Base-by-base conservation (phyloP, 305 asterid genomes). In the Fraxinus velutina region DNA sequence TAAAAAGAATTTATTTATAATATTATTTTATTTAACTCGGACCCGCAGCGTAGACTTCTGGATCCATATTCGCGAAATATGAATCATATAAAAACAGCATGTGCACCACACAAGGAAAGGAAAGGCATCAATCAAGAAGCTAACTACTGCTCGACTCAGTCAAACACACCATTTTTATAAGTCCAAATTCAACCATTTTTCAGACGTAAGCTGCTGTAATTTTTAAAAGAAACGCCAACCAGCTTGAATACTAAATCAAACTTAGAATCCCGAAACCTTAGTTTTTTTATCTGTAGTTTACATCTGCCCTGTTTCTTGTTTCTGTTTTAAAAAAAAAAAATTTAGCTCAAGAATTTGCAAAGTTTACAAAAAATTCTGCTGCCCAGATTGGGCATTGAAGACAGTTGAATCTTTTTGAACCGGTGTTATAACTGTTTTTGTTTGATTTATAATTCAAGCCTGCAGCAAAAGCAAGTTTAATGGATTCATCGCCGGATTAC, bases 401-500 rank as follows among this genome's bases (percentile, higher is more conserved):
- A 47, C 84, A 19, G 81, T 79, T 77, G 81, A 79, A 70, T 79
- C 78, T 17, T 37, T 72, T 60, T 60, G 29, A 60, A 21, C 27
- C 4, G 70, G 68, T 57, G 60, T 15, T 47, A 47, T 15, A 47
- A 47, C 6, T 13, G 60, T 47, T 30, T 30, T 1, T 77, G 4
- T 10, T 75, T 75, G 84, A 80, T 79, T 33, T 80, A 12, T n/a
- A 47, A 47, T 36, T 55, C 79, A 5, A 47, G n/a, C 74, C 79
- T 36, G 30, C 83, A 12, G 81, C 80, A 82, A 78, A 52, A 52
- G 17, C 21, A 66, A 75, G 73, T 79, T 21, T 73, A 17, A 86
- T 86, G 88, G 89, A 88, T 89, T 87, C 92, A 79, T 86, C 94
- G 2, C 93, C 91, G 70, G 84, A 89, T 89, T 86, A 80, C 17